Base-by-base conservation (phyloP, 176 grass and related monocot genomes). In the Zea luxurians region DNA sequence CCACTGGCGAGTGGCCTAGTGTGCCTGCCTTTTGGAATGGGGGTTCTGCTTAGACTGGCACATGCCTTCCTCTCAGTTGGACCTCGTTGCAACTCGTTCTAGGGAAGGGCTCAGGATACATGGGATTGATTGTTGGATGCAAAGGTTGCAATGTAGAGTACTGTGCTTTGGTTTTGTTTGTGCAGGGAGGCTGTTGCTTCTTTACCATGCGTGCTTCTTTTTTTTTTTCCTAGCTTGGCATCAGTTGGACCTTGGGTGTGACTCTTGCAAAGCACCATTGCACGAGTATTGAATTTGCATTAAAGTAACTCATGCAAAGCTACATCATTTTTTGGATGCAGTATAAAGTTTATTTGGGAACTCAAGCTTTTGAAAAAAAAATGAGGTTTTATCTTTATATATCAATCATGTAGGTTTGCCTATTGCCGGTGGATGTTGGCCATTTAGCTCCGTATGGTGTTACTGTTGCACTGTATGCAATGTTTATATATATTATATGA, bases 401-500 rank as follows among this genome's bases (percentile, higher is more conserved):
- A 27, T 27, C 27, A 27, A 38, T 74, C 12, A 58, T 7, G 6
- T 9, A 66, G 4, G 55, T 53, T 63, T 54, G 16, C 61, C 80
- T 61, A 64, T 15, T 36, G 8, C 13, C 1, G 42, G 35, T 64
- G n/a, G 60, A 13, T 13, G 64, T 64, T 82, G n/a, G 2, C 37
- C 34, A 55, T 63, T 53, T 50, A 76, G 21, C 7, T 70, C 55
- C 3, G 27, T 82, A 75, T 70, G 13, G 9, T 72, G 17, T 43
- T 49, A 44, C 37, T 43, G 17, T 49, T 58, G 21, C 37, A 58
- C 15, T 46, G 38, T 36, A 35, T 34, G 27, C 4, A 6, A 68
- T 84, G 58, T n/a, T 66, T 71, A 71, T 50, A 50, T 27, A 27
- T 27, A 27, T 70, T 46, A 71, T 52, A 37, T 63, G 27, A 27